A percentile compares a stretch with the other conserved stretches of the same genome.
Conservation (phyloP, 192 early-diverging fungal genomes). For the Backusella circina region DNA sequence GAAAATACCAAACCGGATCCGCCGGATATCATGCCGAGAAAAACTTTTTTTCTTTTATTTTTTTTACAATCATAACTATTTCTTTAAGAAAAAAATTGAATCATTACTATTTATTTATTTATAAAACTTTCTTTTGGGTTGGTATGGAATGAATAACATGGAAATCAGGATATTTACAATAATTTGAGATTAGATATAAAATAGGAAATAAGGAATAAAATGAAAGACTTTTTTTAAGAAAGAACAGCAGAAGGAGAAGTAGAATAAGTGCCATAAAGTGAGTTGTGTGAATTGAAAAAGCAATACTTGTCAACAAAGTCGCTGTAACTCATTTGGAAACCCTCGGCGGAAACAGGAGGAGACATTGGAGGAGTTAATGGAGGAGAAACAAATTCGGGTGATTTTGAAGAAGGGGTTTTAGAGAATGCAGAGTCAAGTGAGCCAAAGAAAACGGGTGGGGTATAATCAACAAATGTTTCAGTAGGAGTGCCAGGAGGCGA, state of each 20-base stretch:
- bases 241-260: constrained; percentile 8
- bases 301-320: constrained; percentile 57
- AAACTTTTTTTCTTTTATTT: background rate
- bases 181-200: background rate
- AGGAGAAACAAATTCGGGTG: background rate
- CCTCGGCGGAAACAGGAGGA: constrained; percentile 3
- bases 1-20: background rate
- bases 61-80: background rate
- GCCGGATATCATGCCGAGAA: background rate
- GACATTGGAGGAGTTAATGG: background rate
- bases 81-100: background rate
- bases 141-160: background rate
- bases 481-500: constrained; percentile 3
- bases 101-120: constrained; percentile 1
- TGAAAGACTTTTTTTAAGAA: background rate
- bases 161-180: background rate
- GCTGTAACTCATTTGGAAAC: constrained; percentile 10
- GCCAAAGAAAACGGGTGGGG: constrained; percentile 12
- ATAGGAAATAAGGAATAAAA: background rate
- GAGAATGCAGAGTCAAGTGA: background rate
- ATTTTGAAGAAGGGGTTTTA: background rate
- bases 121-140: background rate
- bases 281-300: constrained; percentile 36
- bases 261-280: background rate
- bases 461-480: background rate